These are phyloP conservation scores for Cercospora berteroae DNA, from an alignment of 2,329 filamentous ascomycete genomes.

Conservation along the genomic window DNA sequence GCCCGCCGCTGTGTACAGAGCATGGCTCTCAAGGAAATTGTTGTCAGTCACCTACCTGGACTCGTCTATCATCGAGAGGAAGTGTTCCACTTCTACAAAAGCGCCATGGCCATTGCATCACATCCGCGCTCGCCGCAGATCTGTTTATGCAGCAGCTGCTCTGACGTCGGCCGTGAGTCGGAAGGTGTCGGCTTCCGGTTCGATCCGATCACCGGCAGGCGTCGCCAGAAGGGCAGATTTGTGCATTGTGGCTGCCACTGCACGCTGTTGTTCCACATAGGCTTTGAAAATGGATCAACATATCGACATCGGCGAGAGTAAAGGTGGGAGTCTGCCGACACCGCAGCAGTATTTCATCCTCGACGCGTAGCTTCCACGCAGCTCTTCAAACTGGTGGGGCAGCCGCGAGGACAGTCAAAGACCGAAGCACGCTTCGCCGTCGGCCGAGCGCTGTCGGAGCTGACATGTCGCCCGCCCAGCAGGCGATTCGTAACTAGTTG, in stretches of 20 bases:
- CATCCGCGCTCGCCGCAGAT: not conserved
- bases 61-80: not conserved
- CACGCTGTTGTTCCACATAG: not conserved
- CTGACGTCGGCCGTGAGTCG: not conserved
- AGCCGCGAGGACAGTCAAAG: not conserved
- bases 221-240: not conserved
- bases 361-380: not conserved
- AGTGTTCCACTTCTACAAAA: not conserved
- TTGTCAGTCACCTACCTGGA: not conserved
- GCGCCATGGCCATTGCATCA: not conserved
- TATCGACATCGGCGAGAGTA: not conserved
- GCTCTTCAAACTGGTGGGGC: not conserved
- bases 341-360: not conserved
- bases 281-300: not conserved
- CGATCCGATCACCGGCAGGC: not conserved
- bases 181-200: not conserved
- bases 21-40: not conserved
- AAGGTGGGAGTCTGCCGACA: not conserved
- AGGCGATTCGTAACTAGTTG: conserved; percentile 20
- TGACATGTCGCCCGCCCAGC: not conserved
- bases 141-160: not conserved
- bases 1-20: conserved; percentile 10
- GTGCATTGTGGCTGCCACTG: not conserved
- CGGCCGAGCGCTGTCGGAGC: conserved; percentile 3
- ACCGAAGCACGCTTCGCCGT: not conserved